phyloP scores from a whole-genome alignment of 2,329 filamentous ascomycete genomes.

The Pestalotiopsis sp. region DNA sequence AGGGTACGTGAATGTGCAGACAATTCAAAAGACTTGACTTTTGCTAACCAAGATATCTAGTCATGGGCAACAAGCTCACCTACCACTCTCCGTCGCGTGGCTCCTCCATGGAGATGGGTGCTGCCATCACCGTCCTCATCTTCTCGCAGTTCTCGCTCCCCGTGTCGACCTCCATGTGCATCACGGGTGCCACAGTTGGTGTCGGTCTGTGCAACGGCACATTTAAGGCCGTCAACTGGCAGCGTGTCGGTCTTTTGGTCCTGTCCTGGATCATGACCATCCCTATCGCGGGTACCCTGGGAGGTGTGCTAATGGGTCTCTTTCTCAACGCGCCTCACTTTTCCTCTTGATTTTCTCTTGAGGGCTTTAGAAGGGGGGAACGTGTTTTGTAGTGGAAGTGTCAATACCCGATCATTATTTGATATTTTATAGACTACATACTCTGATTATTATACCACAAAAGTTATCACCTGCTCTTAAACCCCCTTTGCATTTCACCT shows the following conservation, averaged over 20 bases:
- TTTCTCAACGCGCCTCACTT: constrained; percentile 64
- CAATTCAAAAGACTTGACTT: not conserved
- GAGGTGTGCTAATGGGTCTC: constrained; percentile 51
- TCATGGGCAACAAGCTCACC: constrained; percentile 67
- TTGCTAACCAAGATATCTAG: constrained; percentile 24
- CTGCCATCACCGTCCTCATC: constrained; percentile 74
- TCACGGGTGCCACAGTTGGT: constrained; percentile 77
- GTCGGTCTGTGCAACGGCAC: constrained; percentile 78
- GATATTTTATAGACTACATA: constrained; percentile 8
- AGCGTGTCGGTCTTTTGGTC: constrained; percentile 69
- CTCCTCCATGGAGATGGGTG: constrained; percentile 80
- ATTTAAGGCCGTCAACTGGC: constrained; percentile 74
- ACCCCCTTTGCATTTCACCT: not conserved
- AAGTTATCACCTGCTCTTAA: not conserved
- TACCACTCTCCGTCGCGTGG: constrained; percentile 37
- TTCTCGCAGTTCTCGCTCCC: constrained; percentile 77
- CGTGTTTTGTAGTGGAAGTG: not conserved
- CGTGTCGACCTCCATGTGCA: constrained; percentile 79
- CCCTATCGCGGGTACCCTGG: constrained; percentile 62
- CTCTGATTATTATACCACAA: not conserved
- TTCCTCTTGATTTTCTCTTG: constrained; percentile 1
- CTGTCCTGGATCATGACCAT: constrained; percentile 71
- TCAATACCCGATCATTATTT: constrained; percentile 1
- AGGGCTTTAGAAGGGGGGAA: not conserved
- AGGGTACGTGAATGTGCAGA: constrained; percentile 51